Conservation (phyloP, 257 asterid species). For the Nicotiana sylvestris region DNA sequence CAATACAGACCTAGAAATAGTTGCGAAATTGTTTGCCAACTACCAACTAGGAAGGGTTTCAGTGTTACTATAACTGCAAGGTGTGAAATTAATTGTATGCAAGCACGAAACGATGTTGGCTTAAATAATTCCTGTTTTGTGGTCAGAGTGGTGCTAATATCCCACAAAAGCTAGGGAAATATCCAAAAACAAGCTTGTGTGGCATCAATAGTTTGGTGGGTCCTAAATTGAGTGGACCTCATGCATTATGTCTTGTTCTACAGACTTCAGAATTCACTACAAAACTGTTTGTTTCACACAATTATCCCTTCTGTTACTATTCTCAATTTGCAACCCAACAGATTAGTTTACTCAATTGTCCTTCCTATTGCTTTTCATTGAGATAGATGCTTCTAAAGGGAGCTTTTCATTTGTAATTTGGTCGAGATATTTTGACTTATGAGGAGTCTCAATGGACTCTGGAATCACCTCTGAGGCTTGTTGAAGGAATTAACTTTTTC, state of each 20-base stretch:
- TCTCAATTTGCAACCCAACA: not conserved
- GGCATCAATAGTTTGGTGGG: not conserved
- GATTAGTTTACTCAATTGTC: not conserved
- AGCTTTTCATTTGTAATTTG: not conserved
- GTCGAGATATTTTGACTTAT: not conserved
- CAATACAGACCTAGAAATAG: not conserved
- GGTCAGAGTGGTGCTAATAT: not conserved
- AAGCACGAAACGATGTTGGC: not conserved
- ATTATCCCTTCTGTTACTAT: not conserved
- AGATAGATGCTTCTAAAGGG: not conserved
- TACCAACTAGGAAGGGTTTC: not conserved
- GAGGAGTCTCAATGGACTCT: not conserved
- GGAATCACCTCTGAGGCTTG: not conserved
- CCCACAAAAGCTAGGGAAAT: too few relatives aligned
- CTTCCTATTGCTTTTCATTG: not conserved
- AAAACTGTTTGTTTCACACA: not conserved
- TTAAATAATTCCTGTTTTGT: not conserved
- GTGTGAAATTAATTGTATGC: not conserved
- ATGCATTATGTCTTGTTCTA: not conserved
- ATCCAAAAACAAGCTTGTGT: not conserved
- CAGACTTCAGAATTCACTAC: not conserved
- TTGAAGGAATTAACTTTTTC: not conserved
- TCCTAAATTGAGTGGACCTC: not conserved
- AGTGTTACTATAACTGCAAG: not conserved
- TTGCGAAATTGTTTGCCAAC: not conserved